phyloP scores from a whole-genome alignment of 1,139 yeast genomes.

The Kodamaea arcana region DNA sequence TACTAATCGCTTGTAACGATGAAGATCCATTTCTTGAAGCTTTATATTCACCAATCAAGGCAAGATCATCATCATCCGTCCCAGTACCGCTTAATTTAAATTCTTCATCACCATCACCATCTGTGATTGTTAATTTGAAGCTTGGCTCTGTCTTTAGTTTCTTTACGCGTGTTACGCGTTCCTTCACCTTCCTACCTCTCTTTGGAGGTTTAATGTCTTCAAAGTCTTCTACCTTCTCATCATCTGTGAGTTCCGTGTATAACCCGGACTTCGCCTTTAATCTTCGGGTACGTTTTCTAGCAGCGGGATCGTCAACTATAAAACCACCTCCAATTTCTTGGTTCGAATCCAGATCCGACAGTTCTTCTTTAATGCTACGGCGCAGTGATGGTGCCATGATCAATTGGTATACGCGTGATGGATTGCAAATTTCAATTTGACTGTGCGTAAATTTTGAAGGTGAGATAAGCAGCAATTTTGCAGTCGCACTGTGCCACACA shows the following conservation, averaged over 20 bases:
- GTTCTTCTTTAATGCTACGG: neutral
- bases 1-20: slow-evolving; percentile 21
- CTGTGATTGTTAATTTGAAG: slow-evolving; percentile 16
- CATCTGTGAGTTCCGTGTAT: slow-evolving; percentile 23
- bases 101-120: slow-evolving; percentile 21
- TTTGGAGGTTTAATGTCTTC: slow-evolving; percentile 12
- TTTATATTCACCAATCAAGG: slow-evolving; percentile 12
- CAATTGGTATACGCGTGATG: neutral
- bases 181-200: slow-evolving; percentile 8
- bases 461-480: no score
- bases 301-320: slow-evolving; percentile 32
- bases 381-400: neutral
- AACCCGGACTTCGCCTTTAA: slow-evolving; percentile 14
- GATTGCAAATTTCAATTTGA: neutral
- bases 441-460: no score
- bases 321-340: slow-evolving; percentile 26
- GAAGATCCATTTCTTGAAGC: slow-evolving; percentile 18
- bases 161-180: slow-evolving; percentile 10
- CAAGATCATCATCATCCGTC: slow-evolving; percentile 14
- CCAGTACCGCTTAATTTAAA: no score
- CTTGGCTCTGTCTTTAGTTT: slow-evolving; percentile 14
- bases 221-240: slow-evolving; percentile 17
- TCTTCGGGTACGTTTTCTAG: slow-evolving; percentile 16
- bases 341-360: neutral
- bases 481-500: no score